phyloP scores from a whole-genome alignment of 257 asterid species.

The Capsicum baccatum region DNA sequence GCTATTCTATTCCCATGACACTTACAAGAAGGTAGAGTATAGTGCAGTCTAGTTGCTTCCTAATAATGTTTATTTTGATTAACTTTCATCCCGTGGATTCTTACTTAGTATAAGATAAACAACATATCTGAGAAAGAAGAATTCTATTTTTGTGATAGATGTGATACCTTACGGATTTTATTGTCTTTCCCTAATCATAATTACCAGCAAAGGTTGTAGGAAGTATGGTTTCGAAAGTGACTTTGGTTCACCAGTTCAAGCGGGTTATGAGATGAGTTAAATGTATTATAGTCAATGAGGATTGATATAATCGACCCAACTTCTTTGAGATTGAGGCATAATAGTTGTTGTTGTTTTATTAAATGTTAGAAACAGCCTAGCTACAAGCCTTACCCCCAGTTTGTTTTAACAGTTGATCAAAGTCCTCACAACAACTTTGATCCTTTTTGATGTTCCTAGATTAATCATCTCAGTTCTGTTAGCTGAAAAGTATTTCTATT shows the following conservation, averaged over 20 bases:
- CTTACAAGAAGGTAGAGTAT: background rate
- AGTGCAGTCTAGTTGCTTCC: background rate
- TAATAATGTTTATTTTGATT: background rate
- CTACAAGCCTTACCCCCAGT: background rate
- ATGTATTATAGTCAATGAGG: background rate
- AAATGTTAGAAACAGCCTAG: background rate
- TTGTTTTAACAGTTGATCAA: constrained; percentile 2
- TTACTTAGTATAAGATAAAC: background rate
- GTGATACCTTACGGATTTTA: background rate
- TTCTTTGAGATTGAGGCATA: background rate
- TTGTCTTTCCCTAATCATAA: background rate
- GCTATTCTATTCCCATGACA: background rate
- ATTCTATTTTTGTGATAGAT: background rate
- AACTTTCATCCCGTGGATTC: background rate
- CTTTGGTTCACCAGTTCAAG: no score
- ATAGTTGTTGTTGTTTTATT: background rate
- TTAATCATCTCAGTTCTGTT: background rate
- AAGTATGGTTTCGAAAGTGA: no score
- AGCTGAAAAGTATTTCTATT: background rate
- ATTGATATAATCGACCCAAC: background rate
- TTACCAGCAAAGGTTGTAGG: background rate
- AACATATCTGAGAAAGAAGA: constrained; percentile 19
- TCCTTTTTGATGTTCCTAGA: background rate
- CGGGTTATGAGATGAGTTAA: background rate
- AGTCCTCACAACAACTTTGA: background rate